Conservation (phyloP, 352 stramenopile genomes). For the Phytopythium ostracodes region DNA sequence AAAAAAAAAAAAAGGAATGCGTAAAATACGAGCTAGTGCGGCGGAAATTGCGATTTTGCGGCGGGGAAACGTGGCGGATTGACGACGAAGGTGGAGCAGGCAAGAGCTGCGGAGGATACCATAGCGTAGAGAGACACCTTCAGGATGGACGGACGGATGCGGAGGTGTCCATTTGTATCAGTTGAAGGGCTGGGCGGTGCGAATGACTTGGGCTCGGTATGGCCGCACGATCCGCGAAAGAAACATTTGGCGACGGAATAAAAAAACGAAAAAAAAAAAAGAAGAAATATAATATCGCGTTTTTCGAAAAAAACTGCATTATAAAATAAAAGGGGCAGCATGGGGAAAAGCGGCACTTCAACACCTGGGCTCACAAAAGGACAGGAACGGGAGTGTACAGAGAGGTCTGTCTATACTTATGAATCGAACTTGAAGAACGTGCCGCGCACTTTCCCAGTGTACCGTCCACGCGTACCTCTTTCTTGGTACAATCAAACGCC, state of each 20-base stretch:
- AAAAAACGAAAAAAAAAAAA: not conserved
- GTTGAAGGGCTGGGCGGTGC: not conserved
- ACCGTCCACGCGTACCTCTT: not conserved
- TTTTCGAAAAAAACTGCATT: conserved; percentile 2
- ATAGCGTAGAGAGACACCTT: too few species aligned
- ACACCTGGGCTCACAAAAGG: not conserved
- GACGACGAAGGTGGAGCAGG: too few species aligned
- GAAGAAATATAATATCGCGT: not conserved
- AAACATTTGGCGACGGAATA: not conserved
- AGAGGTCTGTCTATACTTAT: not conserved
- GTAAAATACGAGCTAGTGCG: too few species aligned
- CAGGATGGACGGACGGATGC: too few species aligned
- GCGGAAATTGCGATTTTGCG: too few species aligned
- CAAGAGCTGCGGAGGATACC: too few species aligned
- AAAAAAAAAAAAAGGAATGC: too few species aligned
- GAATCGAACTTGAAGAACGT: not conserved
- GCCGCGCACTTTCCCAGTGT: not conserved
- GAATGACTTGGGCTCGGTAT: not conserved
- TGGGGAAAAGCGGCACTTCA: not conserved
- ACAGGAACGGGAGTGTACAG: not conserved
- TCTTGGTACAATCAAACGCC: not conserved
- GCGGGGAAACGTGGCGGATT: too few species aligned
- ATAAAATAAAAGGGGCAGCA: not conserved
- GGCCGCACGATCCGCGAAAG: not conserved
- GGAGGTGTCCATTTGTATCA: too few species aligned